Evolutionary conservation across 208 protist species (phyloP).

Genomic region (Leishmania aethiopica): DNA sequence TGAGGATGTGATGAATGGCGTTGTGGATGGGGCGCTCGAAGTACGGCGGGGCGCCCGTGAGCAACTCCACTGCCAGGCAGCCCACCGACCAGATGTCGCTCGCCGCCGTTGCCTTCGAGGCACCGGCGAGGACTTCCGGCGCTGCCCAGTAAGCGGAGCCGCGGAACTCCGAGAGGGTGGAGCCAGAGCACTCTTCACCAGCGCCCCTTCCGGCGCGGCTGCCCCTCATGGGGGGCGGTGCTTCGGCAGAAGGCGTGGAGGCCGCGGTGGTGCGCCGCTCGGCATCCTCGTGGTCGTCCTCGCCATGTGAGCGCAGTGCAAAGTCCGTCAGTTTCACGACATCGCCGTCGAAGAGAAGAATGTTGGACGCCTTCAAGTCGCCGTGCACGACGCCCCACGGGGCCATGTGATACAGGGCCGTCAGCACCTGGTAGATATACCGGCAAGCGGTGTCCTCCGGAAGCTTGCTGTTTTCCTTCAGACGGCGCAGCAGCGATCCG

Average conservation of each 20-base stretch:
- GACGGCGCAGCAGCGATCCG: conserved; percentile 60
- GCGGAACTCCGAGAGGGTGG: conserved; percentile 33
- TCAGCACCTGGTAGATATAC: conserved; percentile 26
- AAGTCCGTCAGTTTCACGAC: conserved; percentile 91
- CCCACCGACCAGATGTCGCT: conserved; percentile 87
- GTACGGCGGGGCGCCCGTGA: conserved; percentile 78
- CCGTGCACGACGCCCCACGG: conserved; percentile 71
- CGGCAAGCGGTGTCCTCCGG: conserved; percentile 10
- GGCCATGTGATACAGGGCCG: conserved; percentile 25
- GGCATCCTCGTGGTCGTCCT: conserved; percentile 10
- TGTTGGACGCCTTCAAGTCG: conserved; percentile 90
- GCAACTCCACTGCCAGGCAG: conserved; percentile 74
- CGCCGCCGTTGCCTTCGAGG: conserved; percentile 32
- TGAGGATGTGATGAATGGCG: conserved; percentile 66
- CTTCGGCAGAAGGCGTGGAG: neutral
- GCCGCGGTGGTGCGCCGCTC: neutral
- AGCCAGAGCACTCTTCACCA: conserved; percentile 7
- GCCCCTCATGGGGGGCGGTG: neutral
- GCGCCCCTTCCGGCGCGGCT: conserved; percentile 2
- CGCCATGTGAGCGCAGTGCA: conserved; percentile 51
- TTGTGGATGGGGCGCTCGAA: conserved; percentile 62
- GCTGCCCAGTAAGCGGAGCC: conserved; percentile 90
- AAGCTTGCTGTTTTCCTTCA: conserved; percentile 24
- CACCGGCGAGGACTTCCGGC: conserved; percentile 65
- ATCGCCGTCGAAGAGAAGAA: conserved; percentile 64